phyloP scores from a whole-genome alignment of 257 asterid species.

The Solanum dulcamara region DNA sequence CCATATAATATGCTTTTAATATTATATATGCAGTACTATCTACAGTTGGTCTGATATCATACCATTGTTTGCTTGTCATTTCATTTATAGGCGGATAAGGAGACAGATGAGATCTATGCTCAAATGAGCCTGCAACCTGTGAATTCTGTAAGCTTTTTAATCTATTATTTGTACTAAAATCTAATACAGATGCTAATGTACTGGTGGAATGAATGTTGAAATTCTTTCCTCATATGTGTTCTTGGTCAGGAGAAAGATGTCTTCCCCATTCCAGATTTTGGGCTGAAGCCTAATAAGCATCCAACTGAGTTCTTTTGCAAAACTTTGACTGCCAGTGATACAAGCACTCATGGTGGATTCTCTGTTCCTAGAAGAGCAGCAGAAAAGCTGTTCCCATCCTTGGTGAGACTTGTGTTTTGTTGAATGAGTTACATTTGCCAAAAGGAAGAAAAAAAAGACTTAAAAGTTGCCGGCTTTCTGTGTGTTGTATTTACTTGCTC shows the following conservation, averaged over 20 bases:
- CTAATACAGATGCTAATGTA: neutral
- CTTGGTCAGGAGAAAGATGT: conserved; percentile 73
- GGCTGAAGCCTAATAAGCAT: conserved; percentile 64
- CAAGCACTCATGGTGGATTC: conserved; percentile 97
- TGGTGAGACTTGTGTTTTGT: conserved; percentile 29
- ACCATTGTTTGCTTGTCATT: neutral
- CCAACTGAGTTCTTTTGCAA: conserved; percentile 95
- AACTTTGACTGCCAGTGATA: conserved; percentile 91
- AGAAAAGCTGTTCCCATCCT: conserved; percentile 81
- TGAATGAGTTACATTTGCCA: neutral
- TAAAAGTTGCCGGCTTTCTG: neutral
- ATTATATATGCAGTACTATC: neutral
- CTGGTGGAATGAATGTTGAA: neutral
- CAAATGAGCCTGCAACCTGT: conserved; percentile 96
- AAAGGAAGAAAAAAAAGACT: neutral
- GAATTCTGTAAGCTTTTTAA: conserved; percentile 45
- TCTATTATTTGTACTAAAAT: neutral
- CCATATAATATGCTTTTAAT: neutral
- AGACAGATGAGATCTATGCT: conserved; percentile 89
- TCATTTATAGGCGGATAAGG: conserved; percentile 72
- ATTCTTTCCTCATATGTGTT: neutral
- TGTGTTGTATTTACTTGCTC: neutral
- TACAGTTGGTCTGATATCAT: neutral
- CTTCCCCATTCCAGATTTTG: conserved; percentile 76
- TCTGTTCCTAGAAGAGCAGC: conserved; percentile 97